Conservation (phyloP, 1,139 yeast genomes). For the Suhomyces maxii region DNA sequence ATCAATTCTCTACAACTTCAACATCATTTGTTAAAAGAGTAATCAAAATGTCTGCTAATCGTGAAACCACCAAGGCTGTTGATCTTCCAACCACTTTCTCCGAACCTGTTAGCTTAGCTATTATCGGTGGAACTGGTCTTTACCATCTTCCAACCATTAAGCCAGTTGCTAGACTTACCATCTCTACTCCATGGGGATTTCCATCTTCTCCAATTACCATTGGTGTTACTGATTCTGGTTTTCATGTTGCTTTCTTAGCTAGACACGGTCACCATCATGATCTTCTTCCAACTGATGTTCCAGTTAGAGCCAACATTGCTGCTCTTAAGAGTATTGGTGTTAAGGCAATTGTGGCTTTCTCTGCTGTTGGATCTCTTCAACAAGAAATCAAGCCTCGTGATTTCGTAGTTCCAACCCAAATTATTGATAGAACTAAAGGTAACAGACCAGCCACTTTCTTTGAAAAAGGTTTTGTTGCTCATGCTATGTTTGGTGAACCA, state of each 20-base stretch:
- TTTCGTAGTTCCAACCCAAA: constrained; percentile 91
- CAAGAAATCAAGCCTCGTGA: constrained; percentile 89
- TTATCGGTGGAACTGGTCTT: constrained; percentile 98
- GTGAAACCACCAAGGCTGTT: constrained; percentile 28
- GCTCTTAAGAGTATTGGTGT: constrained; percentile 88
- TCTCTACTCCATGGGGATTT: constrained; percentile 95
- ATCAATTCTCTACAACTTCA: not conserved
- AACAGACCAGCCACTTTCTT: constrained; percentile 88
- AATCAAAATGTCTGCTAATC: constrained; percentile 36
- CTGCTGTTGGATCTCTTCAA: constrained; percentile 95
- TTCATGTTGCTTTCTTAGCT: constrained; percentile 90
- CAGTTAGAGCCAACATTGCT: constrained; percentile 91
- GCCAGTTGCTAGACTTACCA: constrained; percentile 79
- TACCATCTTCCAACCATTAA: constrained; percentile 79
- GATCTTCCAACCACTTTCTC: constrained; percentile 42
- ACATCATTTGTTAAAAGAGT: not conserved
- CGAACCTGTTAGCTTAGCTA: constrained; percentile 66
- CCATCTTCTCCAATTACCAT: constrained; percentile 95
- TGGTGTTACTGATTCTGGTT: constrained; percentile 69
- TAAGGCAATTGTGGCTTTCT: constrained; percentile 83
- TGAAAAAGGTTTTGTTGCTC: constrained; percentile 92
- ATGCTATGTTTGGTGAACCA: constrained; percentile 97
- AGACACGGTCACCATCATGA: constrained; percentile 94
- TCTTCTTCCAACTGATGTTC: constrained; percentile 87
- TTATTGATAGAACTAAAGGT: constrained; percentile 96